Conservation (phyloP, 345 rosid genomes). For the Euclidium syriacum region DNA sequence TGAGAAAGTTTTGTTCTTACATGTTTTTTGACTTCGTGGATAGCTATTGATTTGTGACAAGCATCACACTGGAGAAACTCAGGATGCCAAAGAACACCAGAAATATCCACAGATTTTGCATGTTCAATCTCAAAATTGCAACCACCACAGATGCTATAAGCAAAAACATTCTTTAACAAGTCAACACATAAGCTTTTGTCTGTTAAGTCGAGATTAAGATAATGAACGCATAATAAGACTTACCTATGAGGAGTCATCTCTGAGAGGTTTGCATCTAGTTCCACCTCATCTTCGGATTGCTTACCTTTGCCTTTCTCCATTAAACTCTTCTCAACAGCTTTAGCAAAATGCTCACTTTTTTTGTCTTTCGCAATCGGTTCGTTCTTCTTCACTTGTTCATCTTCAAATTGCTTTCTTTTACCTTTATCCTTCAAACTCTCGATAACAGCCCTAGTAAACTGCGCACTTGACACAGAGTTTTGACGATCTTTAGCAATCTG, state of each 20-base stretch:
- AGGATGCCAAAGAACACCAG: slow-evolving; percentile 70
- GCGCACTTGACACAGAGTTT: too few relatives aligned
- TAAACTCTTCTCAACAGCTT: too few relatives aligned
- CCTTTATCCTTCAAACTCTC: too few relatives aligned
- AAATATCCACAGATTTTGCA: slow-evolving; percentile 60
- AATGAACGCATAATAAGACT: slow-evolving; percentile 9
- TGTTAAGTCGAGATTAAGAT: too few relatives aligned
- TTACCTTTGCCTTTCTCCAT: too few relatives aligned
- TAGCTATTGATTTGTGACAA: slow-evolving; percentile 55
- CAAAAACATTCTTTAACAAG: too few relatives aligned
- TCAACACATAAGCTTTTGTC: too few relatives aligned
- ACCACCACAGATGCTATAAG: slow-evolving; percentile 58
- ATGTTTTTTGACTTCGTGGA: slow-evolving; percentile 43
- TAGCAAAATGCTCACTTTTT: too few relatives aligned
- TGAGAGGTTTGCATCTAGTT: not conserved
- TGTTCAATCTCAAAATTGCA: slow-evolving; percentile 53
- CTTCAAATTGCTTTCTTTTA: too few relatives aligned
- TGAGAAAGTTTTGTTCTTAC: not conserved
- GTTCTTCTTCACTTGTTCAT: too few relatives aligned
- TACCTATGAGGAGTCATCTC: slow-evolving; percentile 13
- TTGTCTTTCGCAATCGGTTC: too few relatives aligned
- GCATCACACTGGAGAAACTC: slow-evolving; percentile 59
- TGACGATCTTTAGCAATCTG: too few relatives aligned
- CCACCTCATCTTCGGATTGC: not conserved
- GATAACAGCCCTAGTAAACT: not conserved